Conservation (phyloP, 352 stramenopile genomes). For the Lagenidium sp. region DNA sequence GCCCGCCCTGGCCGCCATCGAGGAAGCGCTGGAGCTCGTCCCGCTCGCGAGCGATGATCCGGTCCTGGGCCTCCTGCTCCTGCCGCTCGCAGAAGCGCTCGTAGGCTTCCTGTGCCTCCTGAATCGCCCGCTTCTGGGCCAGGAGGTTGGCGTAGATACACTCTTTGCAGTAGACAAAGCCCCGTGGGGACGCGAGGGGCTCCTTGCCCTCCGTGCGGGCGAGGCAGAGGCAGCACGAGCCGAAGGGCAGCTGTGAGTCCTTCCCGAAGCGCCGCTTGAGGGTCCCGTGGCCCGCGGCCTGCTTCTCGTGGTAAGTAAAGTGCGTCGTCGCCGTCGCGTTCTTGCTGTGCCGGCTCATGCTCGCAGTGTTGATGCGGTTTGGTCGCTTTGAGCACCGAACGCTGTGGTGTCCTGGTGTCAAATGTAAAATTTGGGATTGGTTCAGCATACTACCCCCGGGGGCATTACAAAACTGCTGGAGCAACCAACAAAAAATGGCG, state of each 20-base stretch:
- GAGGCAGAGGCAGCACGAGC: constrained; percentile 71
- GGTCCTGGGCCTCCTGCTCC: constrained; percentile 36
- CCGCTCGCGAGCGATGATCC: constrained; percentile 35
- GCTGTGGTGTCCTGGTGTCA: no score
- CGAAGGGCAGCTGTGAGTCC: constrained; percentile 72
- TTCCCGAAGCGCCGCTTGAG: constrained; percentile 76
- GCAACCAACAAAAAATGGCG: no score
- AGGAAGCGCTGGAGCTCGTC: constrained; percentile 42
- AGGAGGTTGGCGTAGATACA: constrained; percentile 85
- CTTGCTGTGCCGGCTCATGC: constrained; percentile 84
- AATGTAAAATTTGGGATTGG: no score
- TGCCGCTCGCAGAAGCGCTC: constrained; percentile 49
- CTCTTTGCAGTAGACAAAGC: constrained; percentile 82
- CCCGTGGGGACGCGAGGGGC: constrained; percentile 57
- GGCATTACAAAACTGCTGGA: no score
- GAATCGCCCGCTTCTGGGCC: constrained; percentile 73
- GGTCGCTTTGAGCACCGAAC: not conserved
- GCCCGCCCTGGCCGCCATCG: no score
- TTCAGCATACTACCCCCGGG: not conserved
- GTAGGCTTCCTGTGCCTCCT: constrained; percentile 55
- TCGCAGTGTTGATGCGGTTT: not conserved
- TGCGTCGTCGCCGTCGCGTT: constrained; percentile 80
- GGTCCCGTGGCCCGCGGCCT: constrained; percentile 69
- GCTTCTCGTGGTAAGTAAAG: constrained; percentile 82
- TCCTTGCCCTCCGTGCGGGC: constrained; percentile 40